These are phyloP conservation scores for Xerocomellus intermedius DNA, from an alignment of 768 basidiomycete genomes.

Conservation along the genomic window DNA sequence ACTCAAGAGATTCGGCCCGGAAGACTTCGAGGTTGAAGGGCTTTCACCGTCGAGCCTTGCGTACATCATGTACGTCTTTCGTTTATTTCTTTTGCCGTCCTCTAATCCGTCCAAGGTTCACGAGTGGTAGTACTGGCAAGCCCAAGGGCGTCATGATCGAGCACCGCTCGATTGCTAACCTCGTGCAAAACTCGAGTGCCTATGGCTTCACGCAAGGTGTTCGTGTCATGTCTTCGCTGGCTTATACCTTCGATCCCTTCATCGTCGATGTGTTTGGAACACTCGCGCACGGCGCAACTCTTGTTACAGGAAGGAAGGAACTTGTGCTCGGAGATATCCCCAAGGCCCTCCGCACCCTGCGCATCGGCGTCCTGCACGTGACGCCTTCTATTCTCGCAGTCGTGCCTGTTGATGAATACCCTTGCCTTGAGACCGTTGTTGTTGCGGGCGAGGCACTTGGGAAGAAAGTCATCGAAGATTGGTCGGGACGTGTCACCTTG, in stretches of 20 bases:
- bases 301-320: slow-evolving; percentile 24
- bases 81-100: background rate
- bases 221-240: slow-evolving; percentile 29
- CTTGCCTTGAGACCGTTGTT: slow-evolving; percentile 28
- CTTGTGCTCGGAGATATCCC: slow-evolving; percentile 32
- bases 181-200: slow-evolving; percentile 19
- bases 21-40: slow-evolving; percentile 20
- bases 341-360: slow-evolving; percentile 27
- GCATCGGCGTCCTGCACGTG: slow-evolving; percentile 26
- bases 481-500: slow-evolving; percentile 25
- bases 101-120: slow-evolving; percentile 15
- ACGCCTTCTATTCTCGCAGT: slow-evolving; percentile 32
- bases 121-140: slow-evolving; percentile 25
- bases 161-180: slow-evolving; percentile 21
- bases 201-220: slow-evolving; percentile 24
- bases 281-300: slow-evolving; percentile 20
- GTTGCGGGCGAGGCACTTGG: slow-evolving; percentile 25
- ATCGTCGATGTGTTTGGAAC: slow-evolving; percentile 19
- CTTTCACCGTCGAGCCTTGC: slow-evolving; percentile 22
- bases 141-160: slow-evolving; percentile 26
- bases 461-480: slow-evolving; percentile 25
- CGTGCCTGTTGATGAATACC: slow-evolving; percentile 26
- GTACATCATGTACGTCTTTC: slow-evolving; percentile 26
- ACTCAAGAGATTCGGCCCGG: slow-evolving; percentile 12
- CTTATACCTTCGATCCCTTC: slow-evolving; percentile 32